Evolutionary conservation across 2,329 filamentous ascomycete genomes (phyloP), one percentile per base, ranked within the genome.

Genomic region (Alternaria tenuissima): DNA sequence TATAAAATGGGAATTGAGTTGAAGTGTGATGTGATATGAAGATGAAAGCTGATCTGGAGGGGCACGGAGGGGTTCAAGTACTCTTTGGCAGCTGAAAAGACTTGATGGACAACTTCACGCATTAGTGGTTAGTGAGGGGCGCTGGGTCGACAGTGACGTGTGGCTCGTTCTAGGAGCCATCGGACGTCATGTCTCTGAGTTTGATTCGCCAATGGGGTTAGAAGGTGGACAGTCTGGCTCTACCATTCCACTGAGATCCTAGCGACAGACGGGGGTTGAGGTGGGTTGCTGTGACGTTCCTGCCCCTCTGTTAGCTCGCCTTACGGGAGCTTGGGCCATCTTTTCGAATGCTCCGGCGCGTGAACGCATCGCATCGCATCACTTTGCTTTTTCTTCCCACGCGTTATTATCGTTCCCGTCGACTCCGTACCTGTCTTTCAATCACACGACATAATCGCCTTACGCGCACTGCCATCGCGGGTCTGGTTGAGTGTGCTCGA

Each of bases 51-150:
- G 54, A 51, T 59, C 43, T 49, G 42, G 59, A 65, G 64, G 69
- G 70, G 63, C 32, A 62, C 48, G 9, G 70, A 73, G 70, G 74
- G 58, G 72, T 75, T 74, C 60, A 78, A 78, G 70, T 76, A 76
- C 62, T 75, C 57, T 61, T 55, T 49, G 49, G 30, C 46, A 22
- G 61, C 60, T 60, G 61, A 53, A 63, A 61, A 66, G 56, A 58
- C 61, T 65, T 66, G 65, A 69, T 61, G 47, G 58, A 66, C 55
- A 62, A 46, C 56, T 70, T 69, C 58, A 24, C 46, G 52, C 63
- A 61, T 63, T 70, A 70, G 66, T 61, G 69, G 64, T 63, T 71
- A 71, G 66, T 64, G 67, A 71, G 70, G 69, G 72, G 69, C 66
- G 60, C 58, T 65, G 65, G 61, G 55, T 65, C 62, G 36, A 42